Conservation (phyloP, 2,329 filamentous ascomycete species). For the Alternaria brassicicola region DNA sequence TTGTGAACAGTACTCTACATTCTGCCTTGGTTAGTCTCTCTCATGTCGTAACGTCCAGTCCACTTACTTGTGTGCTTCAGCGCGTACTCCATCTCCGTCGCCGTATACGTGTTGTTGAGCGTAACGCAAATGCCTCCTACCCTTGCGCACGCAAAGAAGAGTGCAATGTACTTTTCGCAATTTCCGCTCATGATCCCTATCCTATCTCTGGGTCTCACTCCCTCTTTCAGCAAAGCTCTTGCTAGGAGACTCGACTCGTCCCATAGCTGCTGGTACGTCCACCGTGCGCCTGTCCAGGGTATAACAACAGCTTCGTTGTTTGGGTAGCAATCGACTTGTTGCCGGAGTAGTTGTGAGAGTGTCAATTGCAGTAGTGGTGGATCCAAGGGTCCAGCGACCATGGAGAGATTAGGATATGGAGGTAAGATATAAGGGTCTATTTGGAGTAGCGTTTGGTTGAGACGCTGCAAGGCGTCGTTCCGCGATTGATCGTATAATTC, state of each 20-base stretch:
- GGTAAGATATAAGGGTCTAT: constrained; percentile 48
- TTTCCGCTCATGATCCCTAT: constrained; percentile 75
- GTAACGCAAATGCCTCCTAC: constrained; percentile 66
- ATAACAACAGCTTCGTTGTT: constrained; percentile 72
- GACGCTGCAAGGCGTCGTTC: constrained; percentile 40
- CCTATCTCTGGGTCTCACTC: constrained; percentile 70
- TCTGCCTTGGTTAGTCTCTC: constrained; percentile 51
- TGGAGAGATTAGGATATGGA: constrained; percentile 55
- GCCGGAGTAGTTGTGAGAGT: constrained; percentile 72
- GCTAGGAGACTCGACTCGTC: constrained; percentile 50
- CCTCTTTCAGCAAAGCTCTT: constrained; percentile 64
- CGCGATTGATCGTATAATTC: constrained; percentile 36
- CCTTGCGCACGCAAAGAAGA: constrained; percentile 73
- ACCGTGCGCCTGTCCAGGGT: constrained; percentile 76
- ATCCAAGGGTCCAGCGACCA: constrained; percentile 71
- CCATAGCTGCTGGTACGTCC: constrained; percentile 62
- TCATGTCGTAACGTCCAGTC: no score
- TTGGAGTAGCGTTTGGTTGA: constrained; percentile 48
- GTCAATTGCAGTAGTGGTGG: constrained; percentile 74
- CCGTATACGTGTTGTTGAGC: constrained; percentile 82
- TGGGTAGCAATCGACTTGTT: constrained; percentile 71
- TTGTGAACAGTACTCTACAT: constrained; percentile 76
- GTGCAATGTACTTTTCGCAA: constrained; percentile 64
- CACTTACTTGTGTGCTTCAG: constrained; percentile 69
- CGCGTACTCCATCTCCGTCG: constrained; percentile 73